phyloP scores from a whole-genome alignment of 169 alveolate genomes.

The Plasmodium yoelii region DNA sequence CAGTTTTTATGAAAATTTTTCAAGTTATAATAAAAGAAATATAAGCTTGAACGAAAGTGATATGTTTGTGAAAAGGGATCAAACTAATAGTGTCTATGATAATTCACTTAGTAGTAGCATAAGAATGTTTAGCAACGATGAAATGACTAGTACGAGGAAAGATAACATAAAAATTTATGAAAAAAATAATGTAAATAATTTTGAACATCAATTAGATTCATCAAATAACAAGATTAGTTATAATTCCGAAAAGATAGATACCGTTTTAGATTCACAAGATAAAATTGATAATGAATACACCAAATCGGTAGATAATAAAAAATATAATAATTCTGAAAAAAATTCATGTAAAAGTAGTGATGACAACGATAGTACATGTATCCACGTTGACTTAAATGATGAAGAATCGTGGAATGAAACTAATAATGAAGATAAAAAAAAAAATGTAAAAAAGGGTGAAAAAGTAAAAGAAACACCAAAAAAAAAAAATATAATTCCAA shows the following conservation, averaged over 20 bases:
- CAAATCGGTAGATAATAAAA: neutral
- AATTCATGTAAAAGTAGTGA: conserved; percentile 4
- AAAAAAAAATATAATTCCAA: neutral
- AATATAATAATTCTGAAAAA: neutral
- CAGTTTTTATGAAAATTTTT: neutral
- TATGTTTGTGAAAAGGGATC: neutral
- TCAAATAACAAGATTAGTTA: neutral
- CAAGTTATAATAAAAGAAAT: neutral
- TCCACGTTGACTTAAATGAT: conserved; percentile 51
- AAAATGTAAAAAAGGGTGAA: conserved; percentile 4
- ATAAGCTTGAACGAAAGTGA: neutral
- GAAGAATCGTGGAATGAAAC: conserved; percentile 73
- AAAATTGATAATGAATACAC: neutral
- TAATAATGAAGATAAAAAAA: conserved; percentile 7
- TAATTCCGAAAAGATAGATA: neutral
- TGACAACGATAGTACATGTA: conserved; percentile 44
- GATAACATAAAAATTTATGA: too few species aligned
- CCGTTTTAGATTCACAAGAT: neutral
- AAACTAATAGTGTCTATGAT: neutral
- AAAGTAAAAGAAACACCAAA: neutral
- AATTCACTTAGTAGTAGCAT: too few species aligned
- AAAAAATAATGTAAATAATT: too few species aligned
- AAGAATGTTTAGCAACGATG: too few species aligned
- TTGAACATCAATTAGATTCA: neutral
- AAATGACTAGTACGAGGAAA: too few species aligned